phyloP scores from a whole-genome alignment of 2,329 filamentous ascomycete genomes.

The Fusarium palustre region DNA sequence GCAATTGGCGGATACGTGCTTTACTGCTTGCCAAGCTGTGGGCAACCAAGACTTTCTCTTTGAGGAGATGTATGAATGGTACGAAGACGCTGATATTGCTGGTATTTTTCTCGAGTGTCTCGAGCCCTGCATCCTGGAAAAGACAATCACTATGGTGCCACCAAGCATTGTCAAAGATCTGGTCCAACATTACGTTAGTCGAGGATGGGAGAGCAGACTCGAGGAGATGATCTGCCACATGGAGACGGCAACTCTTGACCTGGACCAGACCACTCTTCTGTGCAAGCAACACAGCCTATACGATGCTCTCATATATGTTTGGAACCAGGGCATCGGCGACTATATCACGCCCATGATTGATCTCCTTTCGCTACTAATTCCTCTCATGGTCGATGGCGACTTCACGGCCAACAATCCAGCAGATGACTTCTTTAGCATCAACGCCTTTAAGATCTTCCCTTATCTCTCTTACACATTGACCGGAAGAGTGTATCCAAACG shows the following conservation, averaged over 20 bases:
- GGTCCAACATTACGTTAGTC: slow-evolving; percentile 81
- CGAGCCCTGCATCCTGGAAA: slow-evolving; percentile 87
- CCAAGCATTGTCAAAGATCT: slow-evolving; percentile 87
- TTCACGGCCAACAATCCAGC: slow-evolving; percentile 66
- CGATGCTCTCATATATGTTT: slow-evolving; percentile 95
- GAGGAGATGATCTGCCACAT: slow-evolving; percentile 97
- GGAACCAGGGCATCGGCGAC: slow-evolving; percentile 90
- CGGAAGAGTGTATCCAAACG: slow-evolving; percentile 90
- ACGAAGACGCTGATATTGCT: slow-evolving; percentile 79
- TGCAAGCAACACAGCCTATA: slow-evolving; percentile 95
- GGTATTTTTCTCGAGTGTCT: slow-evolving; percentile 88
- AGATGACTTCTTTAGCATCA: slow-evolving; percentile 71
- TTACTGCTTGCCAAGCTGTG: slow-evolving; percentile 83
- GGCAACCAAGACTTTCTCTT: slow-evolving; percentile 86
- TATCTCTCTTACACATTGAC: slow-evolving; percentile 94
- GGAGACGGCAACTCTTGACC: slow-evolving; percentile 89
- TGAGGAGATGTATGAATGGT: slow-evolving; percentile 90
- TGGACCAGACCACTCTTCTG: slow-evolving; percentile 89
- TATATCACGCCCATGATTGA: slow-evolving; percentile 93
- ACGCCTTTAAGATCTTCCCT: slow-evolving; percentile 91
- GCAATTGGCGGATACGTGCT: slow-evolving; percentile 85
- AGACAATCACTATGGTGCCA: slow-evolving; percentile 78
- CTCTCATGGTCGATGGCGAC: slow-evolving; percentile 67
- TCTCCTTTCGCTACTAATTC: slow-evolving; percentile 76
- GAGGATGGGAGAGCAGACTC: slow-evolving; percentile 79